Evolutionary conservation across 371 early-diverging fungal species (phyloP).

Genomic region (Haplosporangium sp.): DNA sequence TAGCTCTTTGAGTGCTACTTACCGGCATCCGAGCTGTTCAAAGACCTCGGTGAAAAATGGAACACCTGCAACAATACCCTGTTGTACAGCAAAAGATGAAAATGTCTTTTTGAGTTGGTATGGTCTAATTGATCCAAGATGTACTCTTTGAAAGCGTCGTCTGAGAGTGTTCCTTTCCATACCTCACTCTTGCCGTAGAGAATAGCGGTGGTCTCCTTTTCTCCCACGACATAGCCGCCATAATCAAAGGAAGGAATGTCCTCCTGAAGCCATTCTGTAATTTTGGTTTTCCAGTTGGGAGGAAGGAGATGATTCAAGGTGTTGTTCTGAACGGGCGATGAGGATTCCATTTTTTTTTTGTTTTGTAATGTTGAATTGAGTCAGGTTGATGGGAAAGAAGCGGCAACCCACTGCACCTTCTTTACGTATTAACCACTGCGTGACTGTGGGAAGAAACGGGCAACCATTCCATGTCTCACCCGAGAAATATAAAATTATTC

Average conservation of each 20-base stretch:
- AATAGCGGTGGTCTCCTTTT: conserved; percentile 82
- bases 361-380: not conserved
- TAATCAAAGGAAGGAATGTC: conserved; percentile 98
- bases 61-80: conserved; percentile 93
- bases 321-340: conserved; percentile 13
- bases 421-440: no score
- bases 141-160: not conserved
- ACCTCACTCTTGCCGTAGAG: conserved; percentile 90
- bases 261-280: conserved; percentile 89
- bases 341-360: conserved; percentile 21
- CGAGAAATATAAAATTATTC: no score
- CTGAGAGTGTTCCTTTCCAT: conserved; percentile 7
- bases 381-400: conserved; percentile 1
- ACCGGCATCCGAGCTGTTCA: conserved; percentile 88
- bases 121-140: not conserved
- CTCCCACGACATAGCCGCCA: conserved; percentile 97
- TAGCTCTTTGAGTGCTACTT: conserved; percentile 8
- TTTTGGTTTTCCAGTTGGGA: conserved; percentile 72
- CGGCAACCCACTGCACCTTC: no score
- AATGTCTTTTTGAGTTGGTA: not conserved
- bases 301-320: conserved; percentile 75
- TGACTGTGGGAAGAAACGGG: no score
- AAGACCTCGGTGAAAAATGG: conserved; percentile 97
- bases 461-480: no score
- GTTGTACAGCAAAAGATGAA: not conserved